These are phyloP conservation scores for Podospora comata DNA, from an alignment of 495 filamentous ascomycete genomes.

Conservation along the genomic window DNA sequence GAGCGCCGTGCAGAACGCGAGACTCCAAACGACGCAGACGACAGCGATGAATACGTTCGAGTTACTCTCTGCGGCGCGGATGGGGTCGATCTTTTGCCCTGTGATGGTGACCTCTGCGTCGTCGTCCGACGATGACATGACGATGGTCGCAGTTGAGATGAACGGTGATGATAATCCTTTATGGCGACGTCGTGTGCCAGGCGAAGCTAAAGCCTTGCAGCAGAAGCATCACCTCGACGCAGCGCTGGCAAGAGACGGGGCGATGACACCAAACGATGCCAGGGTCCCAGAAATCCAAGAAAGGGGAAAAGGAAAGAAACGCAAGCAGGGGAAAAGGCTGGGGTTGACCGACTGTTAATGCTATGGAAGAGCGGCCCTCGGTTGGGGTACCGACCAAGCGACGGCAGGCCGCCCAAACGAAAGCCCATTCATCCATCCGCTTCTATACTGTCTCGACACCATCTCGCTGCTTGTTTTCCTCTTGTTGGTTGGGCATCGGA, in stretches of 20 bases:
- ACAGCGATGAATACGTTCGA: slow-evolving; percentile 20
- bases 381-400: slow-evolving; percentile 4
- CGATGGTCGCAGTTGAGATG: background rate
- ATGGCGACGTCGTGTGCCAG: background rate
- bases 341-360: background rate
- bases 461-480: background rate
- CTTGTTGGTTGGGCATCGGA: background rate
- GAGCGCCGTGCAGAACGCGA: slow-evolving; percentile 22
- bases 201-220: background rate
- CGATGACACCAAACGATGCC: background rate
- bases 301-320: background rate
- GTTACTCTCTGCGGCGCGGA: slow-evolving; percentile 26
- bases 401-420: background rate
- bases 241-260: background rate
- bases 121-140: slow-evolving; percentile 10
- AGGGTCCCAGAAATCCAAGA: background rate
- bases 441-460: background rate
- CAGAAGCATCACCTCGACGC: background rate
- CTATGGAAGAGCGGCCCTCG: background rate
- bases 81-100: slow-evolving; percentile 15
- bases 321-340: background rate
- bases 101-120: slow-evolving; percentile 1
- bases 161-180: background rate
- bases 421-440: background rate
- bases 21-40: slow-evolving; percentile 20